Evolutionary conservation across 345 rosid species (phyloP).

Genomic region (Conringia planisiliqua): DNA sequence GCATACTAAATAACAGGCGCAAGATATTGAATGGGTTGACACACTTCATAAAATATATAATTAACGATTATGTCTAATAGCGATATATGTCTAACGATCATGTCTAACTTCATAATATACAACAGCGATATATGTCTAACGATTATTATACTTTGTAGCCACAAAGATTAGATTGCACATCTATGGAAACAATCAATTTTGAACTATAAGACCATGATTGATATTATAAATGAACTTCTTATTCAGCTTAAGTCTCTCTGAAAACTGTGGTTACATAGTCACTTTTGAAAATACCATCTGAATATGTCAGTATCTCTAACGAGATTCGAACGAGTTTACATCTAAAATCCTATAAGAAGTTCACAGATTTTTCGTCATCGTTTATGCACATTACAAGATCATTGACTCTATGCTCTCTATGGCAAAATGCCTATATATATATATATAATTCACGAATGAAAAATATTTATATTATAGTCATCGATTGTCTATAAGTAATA

Average conservation of each 20-base stretch:
- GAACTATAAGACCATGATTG: background rate
- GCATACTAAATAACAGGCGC: background rate
- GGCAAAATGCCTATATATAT: background rate
- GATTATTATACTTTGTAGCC: background rate
- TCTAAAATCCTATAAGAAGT: background rate
- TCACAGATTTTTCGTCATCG: background rate
- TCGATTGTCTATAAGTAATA: background rate
- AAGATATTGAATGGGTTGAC: background rate
- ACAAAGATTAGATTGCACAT: background rate
- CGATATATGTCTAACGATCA: background rate
- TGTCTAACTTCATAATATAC: no score
- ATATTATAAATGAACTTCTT: background rate
- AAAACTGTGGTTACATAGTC: background rate
- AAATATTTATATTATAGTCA: background rate
- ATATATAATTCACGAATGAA: background rate
- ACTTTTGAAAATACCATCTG: background rate
- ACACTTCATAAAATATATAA: background rate
- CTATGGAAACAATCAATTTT: background rate
- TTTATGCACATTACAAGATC: background rate
- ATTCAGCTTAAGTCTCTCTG: background rate
- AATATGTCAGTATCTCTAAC: background rate
- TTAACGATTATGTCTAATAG: no score
- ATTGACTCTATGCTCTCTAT: background rate
- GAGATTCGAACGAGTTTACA: background rate
- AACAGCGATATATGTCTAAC: background rate